Evolutionary conservation across 192 early-diverging fungal species (phyloP).

Genomic region (Allomyces javanicus): DNA sequence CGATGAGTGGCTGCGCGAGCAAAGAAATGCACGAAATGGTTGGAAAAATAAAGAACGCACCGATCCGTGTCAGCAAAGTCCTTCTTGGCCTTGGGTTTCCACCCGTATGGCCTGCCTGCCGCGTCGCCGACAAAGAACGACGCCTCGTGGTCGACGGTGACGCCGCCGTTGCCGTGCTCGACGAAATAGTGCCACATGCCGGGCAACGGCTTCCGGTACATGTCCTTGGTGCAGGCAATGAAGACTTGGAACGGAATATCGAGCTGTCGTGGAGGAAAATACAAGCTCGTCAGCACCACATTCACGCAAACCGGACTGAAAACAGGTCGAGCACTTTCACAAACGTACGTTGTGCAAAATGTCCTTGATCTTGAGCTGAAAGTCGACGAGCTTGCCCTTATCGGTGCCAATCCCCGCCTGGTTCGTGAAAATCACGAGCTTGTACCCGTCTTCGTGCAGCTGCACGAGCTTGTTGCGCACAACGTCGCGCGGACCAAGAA

Average conservation of each 20-base stretch:
- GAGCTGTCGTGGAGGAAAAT: slow-evolving; percentile 8
- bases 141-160: slow-evolving; percentile 21
- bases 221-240: slow-evolving; percentile 46
- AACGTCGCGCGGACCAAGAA: slow-evolving; percentile 24
- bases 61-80: slow-evolving; percentile 73
- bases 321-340: too few relatives aligned
- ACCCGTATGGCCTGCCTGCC: slow-evolving; percentile 53
- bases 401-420: slow-evolving; percentile 36
- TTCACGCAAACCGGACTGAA: slow-evolving; percentile 1
- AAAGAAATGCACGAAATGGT: not conserved
- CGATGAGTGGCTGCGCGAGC: slow-evolving; percentile 3
- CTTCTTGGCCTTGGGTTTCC: slow-evolving; percentile 31
- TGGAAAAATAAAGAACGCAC: not conserved
- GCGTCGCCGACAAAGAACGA: slow-evolving; percentile 89
- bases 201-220: slow-evolving; percentile 49
- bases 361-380: slow-evolving; percentile 22
- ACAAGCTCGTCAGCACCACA: slow-evolving; percentile 1
- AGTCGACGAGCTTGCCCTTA: slow-evolving; percentile 14
- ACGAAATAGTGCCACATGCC: slow-evolving; percentile 45
- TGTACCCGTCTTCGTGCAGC: slow-evolving; percentile 38
- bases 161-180: slow-evolving; percentile 14
- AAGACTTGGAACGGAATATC: slow-evolving; percentile 46
- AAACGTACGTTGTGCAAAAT: slow-evolving; percentile 12
- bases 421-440: slow-evolving; percentile 57
- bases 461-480: slow-evolving; percentile 37